Evolutionary conservation across 768 basidiomycete species (phyloP).

Genomic region (Boletus rubescentipes): DNA sequence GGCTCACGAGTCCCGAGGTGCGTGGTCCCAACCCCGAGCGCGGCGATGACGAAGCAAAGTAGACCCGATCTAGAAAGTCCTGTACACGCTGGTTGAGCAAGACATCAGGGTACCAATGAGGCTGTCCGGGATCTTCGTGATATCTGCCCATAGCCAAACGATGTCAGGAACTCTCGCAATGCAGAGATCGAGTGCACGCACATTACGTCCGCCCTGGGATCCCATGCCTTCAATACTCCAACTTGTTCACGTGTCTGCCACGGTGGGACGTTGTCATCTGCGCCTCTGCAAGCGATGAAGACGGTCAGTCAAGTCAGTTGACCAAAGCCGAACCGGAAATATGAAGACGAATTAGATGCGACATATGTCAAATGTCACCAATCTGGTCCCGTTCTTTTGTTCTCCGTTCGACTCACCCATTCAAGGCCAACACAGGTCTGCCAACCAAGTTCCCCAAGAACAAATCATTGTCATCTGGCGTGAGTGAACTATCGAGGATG

Average conservation of each 20-base stretch:
- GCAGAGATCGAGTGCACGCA: conserved; percentile 30
- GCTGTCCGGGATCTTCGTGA: conserved; percentile 57
- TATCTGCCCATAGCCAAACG: conserved; percentile 39
- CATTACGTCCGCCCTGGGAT: conserved; percentile 51
- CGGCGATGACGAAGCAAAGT: conserved; percentile 5
- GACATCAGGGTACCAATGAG: conserved; percentile 71
- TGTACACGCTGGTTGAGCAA: conserved; percentile 56
- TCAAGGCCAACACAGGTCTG: conserved; percentile 69
- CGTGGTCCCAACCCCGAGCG: neutral
- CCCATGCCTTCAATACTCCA: conserved; percentile 57
- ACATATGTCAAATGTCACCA: neutral
- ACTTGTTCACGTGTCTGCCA: conserved; percentile 79
- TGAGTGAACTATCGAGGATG: conserved; percentile 71
- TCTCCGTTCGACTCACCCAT: conserved; percentile 53
- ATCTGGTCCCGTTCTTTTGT: neutral
- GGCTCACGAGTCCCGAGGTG: neutral
- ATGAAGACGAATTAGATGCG: neutral
- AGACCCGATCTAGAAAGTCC: conserved; percentile 49
- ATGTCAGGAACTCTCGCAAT: neutral
- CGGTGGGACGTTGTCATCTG: conserved; percentile 84
- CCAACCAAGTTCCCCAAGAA: conserved; percentile 76
- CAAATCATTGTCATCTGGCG: conserved; percentile 85
- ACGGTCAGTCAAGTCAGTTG: neutral
- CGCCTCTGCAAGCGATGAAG: conserved; percentile 45
- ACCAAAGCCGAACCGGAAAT: neutral